Evolutionary conservation across 257 asterid genomes (phyloP), one percentile per base, ranked within the genome.

Genomic region (Lycium ferocissimum): DNA sequence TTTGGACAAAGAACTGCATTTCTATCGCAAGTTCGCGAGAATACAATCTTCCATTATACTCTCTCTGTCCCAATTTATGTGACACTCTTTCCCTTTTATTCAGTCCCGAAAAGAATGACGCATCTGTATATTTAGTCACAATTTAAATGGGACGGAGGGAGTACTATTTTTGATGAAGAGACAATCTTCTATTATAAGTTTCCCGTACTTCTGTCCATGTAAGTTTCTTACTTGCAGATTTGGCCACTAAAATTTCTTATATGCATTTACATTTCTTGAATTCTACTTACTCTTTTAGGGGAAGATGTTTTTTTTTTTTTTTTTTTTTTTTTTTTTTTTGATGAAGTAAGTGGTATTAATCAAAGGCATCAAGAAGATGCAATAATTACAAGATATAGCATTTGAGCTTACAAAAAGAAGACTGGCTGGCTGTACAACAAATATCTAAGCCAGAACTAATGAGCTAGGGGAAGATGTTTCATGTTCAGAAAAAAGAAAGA

Each of bases 221-320:
- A 78, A 54, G 49, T 53, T 51, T 78, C 17, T 53, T 78, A 43
- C 9, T 14, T 35, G 49, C 65, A 53, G 49, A 47, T 78, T 78
- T 38, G 20, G 33, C 65, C 47, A 78, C 65, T 51, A 26, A 76
- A 76, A 76, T 26, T 53, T 4, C 65, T 7, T 14, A 76, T 13
- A 53, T 13, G 57, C 22, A 49, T 26, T 2, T 51, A 26, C 14
- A 9, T 26, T 78, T 78, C 59, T 78, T 14, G 26, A 73, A 73
- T 11, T n/a, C 40, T 20, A 49, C 17, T 51, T 69, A 37, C 62
- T 75, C 61, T 75, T 75, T 49, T 51, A 22, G 8, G 45, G 80
- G 43, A 75, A 75, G 81, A 49, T 49, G 45, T 75, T 49, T 22
- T n/a, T n/a, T n/a, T n/a, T n/a, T n/a, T n/a, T n/a, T n/a, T n/a